Percentiles rank a stretch among this genome's conserved stretches.
Evolutionary conservation across 2,329 filamentous ascomycete genomes (phyloP).

Genomic region (Xylariaceae sp.): DNA sequence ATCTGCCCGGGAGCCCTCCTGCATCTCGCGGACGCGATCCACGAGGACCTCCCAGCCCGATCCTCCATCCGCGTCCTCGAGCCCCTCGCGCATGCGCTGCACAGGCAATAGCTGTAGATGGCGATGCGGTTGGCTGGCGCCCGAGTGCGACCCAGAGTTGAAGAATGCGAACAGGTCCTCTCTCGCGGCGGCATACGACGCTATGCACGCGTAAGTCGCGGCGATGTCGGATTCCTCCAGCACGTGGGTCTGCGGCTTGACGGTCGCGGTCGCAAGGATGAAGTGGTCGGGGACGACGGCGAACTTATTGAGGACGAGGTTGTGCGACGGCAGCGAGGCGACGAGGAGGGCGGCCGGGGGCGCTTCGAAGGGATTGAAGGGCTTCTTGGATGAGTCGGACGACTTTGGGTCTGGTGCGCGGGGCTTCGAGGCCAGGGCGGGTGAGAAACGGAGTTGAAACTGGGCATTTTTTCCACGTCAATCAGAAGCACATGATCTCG

Average conservation of each 20-base stretch:
- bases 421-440: conserved; percentile 64
- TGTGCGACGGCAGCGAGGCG: conserved; percentile 50
- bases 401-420: conserved; percentile 31
- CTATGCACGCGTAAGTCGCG: conserved; percentile 57
- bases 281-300: conserved; percentile 68
- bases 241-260: conserved; percentile 60
- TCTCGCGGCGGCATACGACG: conserved; percentile 41
- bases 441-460: conserved; percentile 72
- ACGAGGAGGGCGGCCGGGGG: conserved; percentile 52
- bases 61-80: conserved; percentile 27
- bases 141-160: conserved; percentile 65
- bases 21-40: conserved; percentile 22
- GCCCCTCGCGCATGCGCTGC: conserved; percentile 54
- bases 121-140: conserved; percentile 67
- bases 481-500: no score
- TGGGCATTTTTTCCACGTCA: no score
- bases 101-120: conserved; percentile 70
- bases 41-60: conserved; percentile 47
- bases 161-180: conserved; percentile 60
- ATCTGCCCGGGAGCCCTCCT: background rate
- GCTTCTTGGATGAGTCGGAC: conserved; percentile 22
- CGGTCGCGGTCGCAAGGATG: conserved; percentile 62
- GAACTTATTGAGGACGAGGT: conserved; percentile 71
- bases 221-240: conserved; percentile 58
- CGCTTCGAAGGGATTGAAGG: conserved; percentile 61